Evolutionary conservation across 106 monocot genomes (phyloP).

Genomic region (Iris macrosiphon): DNA sequence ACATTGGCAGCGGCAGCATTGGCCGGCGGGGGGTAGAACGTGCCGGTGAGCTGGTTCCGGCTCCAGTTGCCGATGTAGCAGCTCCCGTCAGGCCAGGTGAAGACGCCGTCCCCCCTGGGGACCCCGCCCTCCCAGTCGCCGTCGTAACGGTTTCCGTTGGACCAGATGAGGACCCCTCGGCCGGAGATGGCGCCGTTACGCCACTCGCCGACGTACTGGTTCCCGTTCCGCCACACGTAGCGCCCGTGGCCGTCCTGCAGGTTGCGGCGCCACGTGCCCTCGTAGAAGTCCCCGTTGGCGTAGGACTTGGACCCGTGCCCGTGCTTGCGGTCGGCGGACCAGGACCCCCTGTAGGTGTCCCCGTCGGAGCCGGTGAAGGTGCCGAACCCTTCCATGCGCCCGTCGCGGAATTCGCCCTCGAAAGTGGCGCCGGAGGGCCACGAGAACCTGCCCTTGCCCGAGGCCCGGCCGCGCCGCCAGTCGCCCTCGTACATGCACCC

Average conservation of each 20-base stretch:
- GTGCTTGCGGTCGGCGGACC: slow-evolving; percentile 24
- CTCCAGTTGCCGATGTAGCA: neutral
- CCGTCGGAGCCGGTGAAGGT: slow-evolving; percentile 59
- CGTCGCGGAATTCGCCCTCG: slow-evolving; percentile 51
- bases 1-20: too few species aligned
- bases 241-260: slow-evolving; percentile 25
- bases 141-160: slow-evolving; percentile 25
- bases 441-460: slow-evolving; percentile 66
- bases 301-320: slow-evolving; percentile 18
- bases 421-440: slow-evolving; percentile 72
- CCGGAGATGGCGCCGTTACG: slow-evolving; percentile 19
- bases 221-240: slow-evolving; percentile 22
- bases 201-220: slow-evolving; percentile 33
- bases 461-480: slow-evolving; percentile 61
- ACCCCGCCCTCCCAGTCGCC: slow-evolving; percentile 30
- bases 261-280: slow-evolving; percentile 17
- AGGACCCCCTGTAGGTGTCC: slow-evolving; percentile 44
- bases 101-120: slow-evolving; percentile 23
- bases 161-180: slow-evolving; percentile 23
- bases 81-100: slow-evolving; percentile 16
- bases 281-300: slow-evolving; percentile 28
- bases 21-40: too few species aligned
- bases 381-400: slow-evolving; percentile 59
- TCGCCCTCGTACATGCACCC: slow-evolving; percentile 74
- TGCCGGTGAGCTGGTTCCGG: too few species aligned